phyloP scores from a whole-genome alignment of 345 rosid species.

The Euclidium syriacum region DNA sequence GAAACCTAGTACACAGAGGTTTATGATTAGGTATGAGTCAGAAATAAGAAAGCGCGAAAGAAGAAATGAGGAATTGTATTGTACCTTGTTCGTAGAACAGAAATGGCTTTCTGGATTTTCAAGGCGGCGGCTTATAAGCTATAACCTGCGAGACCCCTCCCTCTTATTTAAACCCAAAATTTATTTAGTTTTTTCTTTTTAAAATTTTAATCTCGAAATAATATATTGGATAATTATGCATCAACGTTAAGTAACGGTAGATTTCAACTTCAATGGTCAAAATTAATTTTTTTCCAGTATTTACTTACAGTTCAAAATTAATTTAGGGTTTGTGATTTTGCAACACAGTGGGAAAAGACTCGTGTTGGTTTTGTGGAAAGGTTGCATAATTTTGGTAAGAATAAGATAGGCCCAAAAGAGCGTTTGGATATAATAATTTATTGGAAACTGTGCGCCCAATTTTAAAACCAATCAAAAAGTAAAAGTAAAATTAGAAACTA shows the following conservation, averaged over 20 bases:
- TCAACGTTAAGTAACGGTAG: neutral
- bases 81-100: conserved; percentile 11
- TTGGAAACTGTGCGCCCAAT: neutral
- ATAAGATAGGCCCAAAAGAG: conserved; percentile 10
- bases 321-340: conserved; percentile 10
- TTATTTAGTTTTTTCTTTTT: neutral
- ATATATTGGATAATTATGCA: neutral
- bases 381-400: conserved; percentile 5
- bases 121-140: conserved; percentile 35
- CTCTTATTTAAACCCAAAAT: conserved; percentile 27
- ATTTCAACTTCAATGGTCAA: too few species aligned
- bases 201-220: neutral
- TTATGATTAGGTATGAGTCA: neutral
- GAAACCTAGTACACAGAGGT: neutral
- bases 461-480: conserved; percentile 5
- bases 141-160: conserved; percentile 30
- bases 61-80: neutral
- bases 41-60: neutral
- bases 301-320: neutral
- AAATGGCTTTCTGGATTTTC: conserved; percentile 15
- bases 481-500: too few species aligned
- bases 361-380: neutral
- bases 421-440: neutral
- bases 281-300: neutral
- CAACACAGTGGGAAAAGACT: neutral